Conservation (phyloP, 2,329 filamentous ascomycete species). For the Phialophora expanda region DNA sequence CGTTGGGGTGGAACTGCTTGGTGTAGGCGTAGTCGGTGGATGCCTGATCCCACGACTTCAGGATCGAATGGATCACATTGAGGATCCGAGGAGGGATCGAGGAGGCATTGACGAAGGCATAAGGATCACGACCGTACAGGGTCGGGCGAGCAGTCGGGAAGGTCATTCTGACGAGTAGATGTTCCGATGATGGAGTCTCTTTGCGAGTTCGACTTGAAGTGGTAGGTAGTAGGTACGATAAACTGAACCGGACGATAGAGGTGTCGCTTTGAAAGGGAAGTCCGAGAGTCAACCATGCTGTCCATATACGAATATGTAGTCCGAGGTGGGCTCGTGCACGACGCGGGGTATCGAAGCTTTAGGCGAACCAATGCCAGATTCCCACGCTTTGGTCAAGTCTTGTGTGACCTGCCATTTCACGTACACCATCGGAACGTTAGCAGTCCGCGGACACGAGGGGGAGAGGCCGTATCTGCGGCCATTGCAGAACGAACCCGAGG, state of each 20-base stretch:
- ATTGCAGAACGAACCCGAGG: too few species aligned
- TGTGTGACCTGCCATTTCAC: background rate
- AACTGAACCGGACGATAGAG: too few species aligned
- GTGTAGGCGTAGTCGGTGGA: constrained; percentile 24
- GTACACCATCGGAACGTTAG: background rate
- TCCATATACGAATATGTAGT: too few species aligned
- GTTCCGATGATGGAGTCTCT: background rate
- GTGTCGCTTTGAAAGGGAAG: too few species aligned
- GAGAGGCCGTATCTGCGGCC: too few species aligned
- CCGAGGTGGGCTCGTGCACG: background rate
- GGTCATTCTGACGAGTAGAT: background rate
- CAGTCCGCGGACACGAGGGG: background rate
- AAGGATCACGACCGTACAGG: constrained; percentile 18
- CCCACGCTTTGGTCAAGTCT: background rate
- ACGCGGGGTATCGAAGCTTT: background rate
- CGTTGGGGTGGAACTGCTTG: constrained; percentile 11
- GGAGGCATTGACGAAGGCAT: constrained; percentile 18
- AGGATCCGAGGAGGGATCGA: constrained; percentile 9
- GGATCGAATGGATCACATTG: constrained; percentile 10
- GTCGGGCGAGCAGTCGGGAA: background rate
- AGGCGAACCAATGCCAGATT: background rate
- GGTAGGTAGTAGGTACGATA: too few species aligned
- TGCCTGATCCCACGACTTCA: constrained; percentile 23
- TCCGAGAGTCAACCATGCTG: background rate
- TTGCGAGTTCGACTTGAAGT: background rate